Conservation (phyloP, 1,284 basidiomycete species). For the Ganoderma meredithae region DNA sequence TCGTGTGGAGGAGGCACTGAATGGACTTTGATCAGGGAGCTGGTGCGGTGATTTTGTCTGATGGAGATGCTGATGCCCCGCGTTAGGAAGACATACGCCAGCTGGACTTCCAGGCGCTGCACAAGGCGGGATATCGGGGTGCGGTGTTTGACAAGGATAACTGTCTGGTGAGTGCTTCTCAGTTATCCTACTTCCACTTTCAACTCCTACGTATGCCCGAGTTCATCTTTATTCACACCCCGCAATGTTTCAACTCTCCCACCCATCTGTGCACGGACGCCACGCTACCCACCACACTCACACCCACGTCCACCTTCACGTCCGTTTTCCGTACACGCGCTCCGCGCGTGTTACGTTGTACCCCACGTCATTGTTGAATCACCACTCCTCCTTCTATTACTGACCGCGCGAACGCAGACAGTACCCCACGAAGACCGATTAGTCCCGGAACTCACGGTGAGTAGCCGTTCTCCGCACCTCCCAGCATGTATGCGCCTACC, state of each 20-base stretch:
- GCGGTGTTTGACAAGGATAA: conserved; percentile 98
- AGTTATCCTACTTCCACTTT: neutral
- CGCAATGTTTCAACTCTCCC: neutral
- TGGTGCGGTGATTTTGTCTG: neutral
- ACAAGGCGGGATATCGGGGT: conserved; percentile 82
- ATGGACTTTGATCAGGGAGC: neutral
- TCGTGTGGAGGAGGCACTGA: neutral
- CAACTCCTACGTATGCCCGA: neutral
- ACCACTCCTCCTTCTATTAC: neutral
- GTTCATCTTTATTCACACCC: neutral
- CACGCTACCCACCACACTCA: neutral
- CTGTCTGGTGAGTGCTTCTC: conserved; percentile 72
- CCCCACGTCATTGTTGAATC: neutral
- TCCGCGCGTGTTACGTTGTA: neutral
- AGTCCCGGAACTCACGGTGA: conserved; percentile 74
- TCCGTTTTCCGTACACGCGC: neutral
- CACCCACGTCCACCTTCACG: neutral
- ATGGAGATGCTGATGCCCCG: conserved; percentile 11
- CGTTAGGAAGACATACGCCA: conserved; percentile 82
- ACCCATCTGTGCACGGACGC: neutral
- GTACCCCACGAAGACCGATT: conserved; percentile 76
- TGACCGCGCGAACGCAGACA: conserved; percentile 57
- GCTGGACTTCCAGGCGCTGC: conserved; percentile 85
- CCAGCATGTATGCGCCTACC: neutral
- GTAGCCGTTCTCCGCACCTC: conserved; percentile 29